A percentile compares a stretch with the other conserved stretches of the same genome.
phyloP scores from a whole-genome alignment of 257 asterid species.

The Nicotiana obtusifolia region DNA sequence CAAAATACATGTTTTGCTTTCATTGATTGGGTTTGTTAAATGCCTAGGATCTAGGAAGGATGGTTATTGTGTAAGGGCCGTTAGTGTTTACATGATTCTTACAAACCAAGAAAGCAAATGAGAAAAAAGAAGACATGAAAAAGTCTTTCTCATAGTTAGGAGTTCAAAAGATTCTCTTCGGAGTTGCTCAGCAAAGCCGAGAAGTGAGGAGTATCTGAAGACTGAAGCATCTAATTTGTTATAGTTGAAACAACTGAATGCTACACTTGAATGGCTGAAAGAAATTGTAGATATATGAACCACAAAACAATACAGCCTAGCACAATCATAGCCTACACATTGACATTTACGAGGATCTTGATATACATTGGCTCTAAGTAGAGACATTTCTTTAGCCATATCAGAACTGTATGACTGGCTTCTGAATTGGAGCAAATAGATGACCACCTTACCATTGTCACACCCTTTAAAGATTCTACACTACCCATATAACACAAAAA shows the following conservation, averaged over 20 bases:
- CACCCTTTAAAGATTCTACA: background rate
- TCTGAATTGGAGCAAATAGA: background rate
- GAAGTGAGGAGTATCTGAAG: background rate
- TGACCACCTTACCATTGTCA: background rate
- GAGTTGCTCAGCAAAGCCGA: background rate
- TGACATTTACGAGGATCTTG: background rate
- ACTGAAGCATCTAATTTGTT: background rate
- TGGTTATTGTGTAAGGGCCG: background rate
- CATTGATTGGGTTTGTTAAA: too few species aligned
- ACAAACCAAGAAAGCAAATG: background rate
- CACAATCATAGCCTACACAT: background rate
- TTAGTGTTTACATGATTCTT: background rate
- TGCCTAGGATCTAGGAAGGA: too few species aligned
- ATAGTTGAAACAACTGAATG: slow-evolving; percentile 1
- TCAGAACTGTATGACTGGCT: background rate
- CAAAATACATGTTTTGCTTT: too few species aligned
- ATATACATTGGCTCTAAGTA: background rate
- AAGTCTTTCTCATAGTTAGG: background rate
- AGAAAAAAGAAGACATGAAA: background rate
- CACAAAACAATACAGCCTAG: background rate
- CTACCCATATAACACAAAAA: background rate
- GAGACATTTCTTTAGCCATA: background rate
- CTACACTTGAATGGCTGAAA: background rate
- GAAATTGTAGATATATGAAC: background rate
- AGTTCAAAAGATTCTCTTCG: background rate